Evolutionary conservation across 2,329 filamentous ascomycete genomes (phyloP).

Genomic region (Neocatenulostroma microsporum): DNA sequence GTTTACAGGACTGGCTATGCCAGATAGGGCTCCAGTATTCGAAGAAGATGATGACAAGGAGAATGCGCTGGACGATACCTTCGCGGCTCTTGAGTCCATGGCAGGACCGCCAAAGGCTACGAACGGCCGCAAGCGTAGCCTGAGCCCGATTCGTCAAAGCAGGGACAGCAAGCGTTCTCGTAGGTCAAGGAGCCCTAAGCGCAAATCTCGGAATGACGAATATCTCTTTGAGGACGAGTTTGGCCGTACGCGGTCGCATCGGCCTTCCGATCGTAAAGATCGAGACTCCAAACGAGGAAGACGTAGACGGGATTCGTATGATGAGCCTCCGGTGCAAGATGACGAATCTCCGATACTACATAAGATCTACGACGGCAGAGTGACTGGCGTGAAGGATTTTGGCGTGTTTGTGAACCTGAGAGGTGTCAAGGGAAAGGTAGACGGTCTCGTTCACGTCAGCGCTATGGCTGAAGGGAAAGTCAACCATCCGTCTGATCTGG

Average conservation of each 20-base stretch:
- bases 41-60: slow-evolving; percentile 38
- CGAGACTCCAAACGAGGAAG: slow-evolving; percentile 40
- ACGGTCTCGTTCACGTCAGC: slow-evolving; percentile 90
- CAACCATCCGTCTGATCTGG: slow-evolving; percentile 82
- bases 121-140: slow-evolving; percentile 51
- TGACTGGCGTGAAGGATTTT: slow-evolving; percentile 92
- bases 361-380: slow-evolving; percentile 84
- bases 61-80: slow-evolving; percentile 71
- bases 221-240: slow-evolving; percentile 54
- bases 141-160: slow-evolving; percentile 47
- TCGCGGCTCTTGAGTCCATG: slow-evolving; percentile 81
- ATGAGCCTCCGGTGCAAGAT: slow-evolving; percentile 60
- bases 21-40: slow-evolving; percentile 60
- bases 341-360: slow-evolving; percentile 73
- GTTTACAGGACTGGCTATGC: slow-evolving; percentile 84
- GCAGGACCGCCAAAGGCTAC: slow-evolving; percentile 57
- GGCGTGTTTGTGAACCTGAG: slow-evolving; percentile 91
- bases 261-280: slow-evolving; percentile 35
- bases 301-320: slow-evolving; percentile 51
- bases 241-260: slow-evolving; percentile 40
- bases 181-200: slow-evolving; percentile 34
- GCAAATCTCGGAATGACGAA: slow-evolving; percentile 38
- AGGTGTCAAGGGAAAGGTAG: slow-evolving; percentile 78
- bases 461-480: slow-evolving; percentile 79
- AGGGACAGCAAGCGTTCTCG: slow-evolving; percentile 25